Base-by-base conservation (phyloP, 176 grass and related monocot genomes). In the Poa pratensis region DNA sequence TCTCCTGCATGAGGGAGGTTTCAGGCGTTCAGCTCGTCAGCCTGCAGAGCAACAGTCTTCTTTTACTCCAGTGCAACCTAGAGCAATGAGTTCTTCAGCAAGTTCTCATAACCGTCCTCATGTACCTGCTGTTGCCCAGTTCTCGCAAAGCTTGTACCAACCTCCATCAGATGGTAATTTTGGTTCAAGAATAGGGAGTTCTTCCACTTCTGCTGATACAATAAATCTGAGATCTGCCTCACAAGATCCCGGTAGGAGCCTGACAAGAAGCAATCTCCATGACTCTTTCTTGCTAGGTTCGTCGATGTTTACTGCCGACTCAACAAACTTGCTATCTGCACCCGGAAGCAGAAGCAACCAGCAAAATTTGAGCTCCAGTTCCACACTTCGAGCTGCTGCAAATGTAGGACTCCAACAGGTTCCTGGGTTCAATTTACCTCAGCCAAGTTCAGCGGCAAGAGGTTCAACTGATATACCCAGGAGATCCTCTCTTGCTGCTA, bases 61-160 rank as follows among this genome's bases (percentile, higher is more conserved):
- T 20, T 86, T 88, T 88, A 85, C 81, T 73, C 90, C 82, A 81
- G 82, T 85, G 63, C 90, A 91, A 77, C 73, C 90, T 77, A 88
- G 85, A 78, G 53, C 57, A 74, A 12, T 37, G 5, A 73, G 46
- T 67, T 78, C 77, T 73, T 54, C 83, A 43, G 20, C 69, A 49
- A 74, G 17, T 75, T 79, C 90, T 43, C 79, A 88, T 42, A 85
- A 53, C 77, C 45, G 49, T 48, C 65, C 90, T 67, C 73, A 88
- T 86, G 55, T 86, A 46, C 55, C 90, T 23, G 17, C 57, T 83
- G 65, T 92, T 82, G 77, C 83, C 61, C 82, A 89, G 22, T 89
- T 92, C 67, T 88, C 83, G 3, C 90, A 88, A 69, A 82, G 62
- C 83, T 80, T 92, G 51, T 74, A 68, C 27, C 79, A 49, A 14